These are phyloP conservation scores for Globisporangium echinulatum DNA, from an alignment of 352 stramenopile genomes.

Conservation along the genomic window DNA sequence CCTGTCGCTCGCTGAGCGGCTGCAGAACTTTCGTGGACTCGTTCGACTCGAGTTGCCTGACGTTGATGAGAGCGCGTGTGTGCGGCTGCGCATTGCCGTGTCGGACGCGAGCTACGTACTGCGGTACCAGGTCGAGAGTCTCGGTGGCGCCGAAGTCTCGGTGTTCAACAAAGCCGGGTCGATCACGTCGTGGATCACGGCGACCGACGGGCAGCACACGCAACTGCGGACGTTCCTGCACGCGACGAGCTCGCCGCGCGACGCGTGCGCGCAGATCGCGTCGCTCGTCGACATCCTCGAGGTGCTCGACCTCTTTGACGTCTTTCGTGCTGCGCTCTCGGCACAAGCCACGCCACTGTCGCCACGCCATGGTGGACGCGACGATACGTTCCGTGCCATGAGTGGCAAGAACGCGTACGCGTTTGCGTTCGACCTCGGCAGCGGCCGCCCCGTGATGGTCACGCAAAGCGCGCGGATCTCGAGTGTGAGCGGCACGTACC, in stretches of 20 bases:
- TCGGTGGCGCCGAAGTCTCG: constrained; percentile 31
- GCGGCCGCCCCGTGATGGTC: constrained; percentile 26
- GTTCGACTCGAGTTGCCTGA: constrained; percentile 33
- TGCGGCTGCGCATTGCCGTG: constrained; percentile 29
- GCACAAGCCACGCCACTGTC: constrained; percentile 7
- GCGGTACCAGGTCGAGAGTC: constrained; percentile 31
- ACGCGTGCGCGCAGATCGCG: constrained; percentile 24
- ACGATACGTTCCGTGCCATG: constrained; percentile 12
- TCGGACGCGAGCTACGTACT: constrained; percentile 29
- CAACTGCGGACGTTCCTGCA: constrained; percentile 35
- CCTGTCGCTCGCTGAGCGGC: constrained; percentile 26
- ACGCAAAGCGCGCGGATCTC: constrained; percentile 16
- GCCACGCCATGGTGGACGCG: background rate
- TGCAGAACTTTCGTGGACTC: constrained; percentile 40
- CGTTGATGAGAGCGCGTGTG: constrained; percentile 1
- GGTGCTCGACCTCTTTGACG: constrained; percentile 38
- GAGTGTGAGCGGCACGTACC: background rate
- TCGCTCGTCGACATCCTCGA: constrained; percentile 38
- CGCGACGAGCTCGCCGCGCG: background rate
- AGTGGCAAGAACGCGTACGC: constrained; percentile 39
- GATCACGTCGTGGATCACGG: constrained; percentile 44
- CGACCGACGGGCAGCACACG: constrained; percentile 19
- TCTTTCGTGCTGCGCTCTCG: constrained; percentile 21
- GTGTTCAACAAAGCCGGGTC: constrained; percentile 32
- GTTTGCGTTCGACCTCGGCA: constrained; percentile 35